phyloP scores from a whole-genome alignment of 768 basidiomycete genomes.

The Kwoniella sp. region DNA sequence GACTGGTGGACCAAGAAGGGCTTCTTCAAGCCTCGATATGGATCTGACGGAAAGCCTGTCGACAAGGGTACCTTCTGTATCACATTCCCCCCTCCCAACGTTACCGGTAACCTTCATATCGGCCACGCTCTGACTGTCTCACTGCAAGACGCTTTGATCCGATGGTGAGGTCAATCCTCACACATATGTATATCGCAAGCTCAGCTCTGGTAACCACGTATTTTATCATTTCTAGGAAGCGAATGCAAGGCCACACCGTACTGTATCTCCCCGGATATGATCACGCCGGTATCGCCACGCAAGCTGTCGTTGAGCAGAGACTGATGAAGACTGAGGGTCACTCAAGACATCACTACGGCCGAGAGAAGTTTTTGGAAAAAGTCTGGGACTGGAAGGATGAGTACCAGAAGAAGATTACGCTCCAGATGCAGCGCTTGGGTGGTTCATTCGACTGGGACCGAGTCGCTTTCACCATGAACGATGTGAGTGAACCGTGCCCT shows the following conservation, averaged over 20 bases:
- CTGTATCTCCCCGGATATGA: constrained; percentile 94
- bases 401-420: constrained; percentile 92
- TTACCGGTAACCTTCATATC: constrained; percentile 92
- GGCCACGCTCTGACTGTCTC: constrained; percentile 91
- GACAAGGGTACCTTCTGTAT: constrained; percentile 77
- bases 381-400: constrained; percentile 98
- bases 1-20: constrained; percentile 95
- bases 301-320: constrained; percentile 94
- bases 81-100: constrained; percentile 91
- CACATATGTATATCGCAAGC: too few species aligned
- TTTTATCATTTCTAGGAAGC: constrained; percentile 66
- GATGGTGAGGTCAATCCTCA: too few species aligned
- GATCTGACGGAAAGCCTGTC: constrained; percentile 63
- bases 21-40: constrained; percentile 73
- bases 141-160: constrained; percentile 83
- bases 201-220: constrained; percentile 14
- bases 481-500: constrained; percentile 60
- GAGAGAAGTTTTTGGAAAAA: constrained; percentile 83
- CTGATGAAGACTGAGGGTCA: constrained; percentile 78
- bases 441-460: constrained; percentile 94
- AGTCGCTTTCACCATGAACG: constrained; percentile 92
- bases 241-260: constrained; percentile 90
- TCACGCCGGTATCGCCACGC: constrained; percentile 97
- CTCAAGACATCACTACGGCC: constrained; percentile 90
- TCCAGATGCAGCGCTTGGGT: constrained; percentile 82